Evolutionary conservation across 2,329 filamentous ascomycete species (phyloP), one percentile per base, ranked within the genome.

Genomic region (Botrytis aclada): DNA sequence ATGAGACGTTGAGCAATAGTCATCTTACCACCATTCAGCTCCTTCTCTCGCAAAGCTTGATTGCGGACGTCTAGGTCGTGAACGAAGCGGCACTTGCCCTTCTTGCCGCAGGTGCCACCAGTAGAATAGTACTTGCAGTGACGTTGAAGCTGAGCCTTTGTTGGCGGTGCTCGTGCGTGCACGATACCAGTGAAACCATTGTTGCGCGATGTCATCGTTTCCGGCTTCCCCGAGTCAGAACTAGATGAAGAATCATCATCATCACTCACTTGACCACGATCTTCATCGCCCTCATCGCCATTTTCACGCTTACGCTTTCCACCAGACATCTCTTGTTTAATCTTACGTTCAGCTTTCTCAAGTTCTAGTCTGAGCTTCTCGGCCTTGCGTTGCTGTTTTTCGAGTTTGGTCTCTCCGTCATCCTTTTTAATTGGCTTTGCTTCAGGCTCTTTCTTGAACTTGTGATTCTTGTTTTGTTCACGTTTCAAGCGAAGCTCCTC

Each of bases 71-170:
- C 86, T 29, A 86, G 85, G 80, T 92, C 89, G 81, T 92, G 89
- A 76, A 90, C 88, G 82, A 92, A 92, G 83, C 89, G 89, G 84
- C 89, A 92, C 88, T 91, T 91, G 88, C 88, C 88, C 86, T 90
- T 90, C 86, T 92, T 92, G 70, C 89, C 89, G 82, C 89, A 92
- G 73, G 85, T 89, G 74, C 89, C 89, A 76, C 89, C 89, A 70
- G 89, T 91, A 56, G 89, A 90, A 80, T 88, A 92, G 81, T 92
- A 92, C 82, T 92, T 92, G 87, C 89, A 92, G 79, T 91, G 89
- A 76, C 87, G 88, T 69, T 87, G 86, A 60, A 89, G 85, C 78
- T 91, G 89, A 67, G 89, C 88, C 81, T 87, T 85, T 75, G 86
- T 81, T 76, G 86, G 82, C 76, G 86, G 83, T 72, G 86, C 80